phyloP scores from a whole-genome alignment of 345 rosid species.

The Acer campestre region DNA sequence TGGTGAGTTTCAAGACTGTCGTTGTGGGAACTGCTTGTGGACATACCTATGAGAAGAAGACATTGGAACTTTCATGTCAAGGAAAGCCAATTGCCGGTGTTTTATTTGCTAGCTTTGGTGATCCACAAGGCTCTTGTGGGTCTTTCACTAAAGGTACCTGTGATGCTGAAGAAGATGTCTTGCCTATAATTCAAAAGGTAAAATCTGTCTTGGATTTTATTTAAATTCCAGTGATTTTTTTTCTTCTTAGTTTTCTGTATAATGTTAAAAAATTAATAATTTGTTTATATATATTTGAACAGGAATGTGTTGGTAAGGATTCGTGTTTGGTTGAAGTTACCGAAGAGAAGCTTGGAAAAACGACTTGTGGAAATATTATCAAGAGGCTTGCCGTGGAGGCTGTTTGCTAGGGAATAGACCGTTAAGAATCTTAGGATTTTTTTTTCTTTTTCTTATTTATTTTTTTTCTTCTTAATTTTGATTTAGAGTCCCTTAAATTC shows the following conservation, averaged over 20 bases:
- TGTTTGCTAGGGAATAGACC: slow-evolving; percentile 30
- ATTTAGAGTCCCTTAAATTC: too few relatives aligned
- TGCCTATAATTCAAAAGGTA: slow-evolving; percentile 15
- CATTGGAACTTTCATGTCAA: slow-evolving; percentile 50
- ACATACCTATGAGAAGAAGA: slow-evolving; percentile 37
- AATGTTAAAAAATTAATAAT: background rate
- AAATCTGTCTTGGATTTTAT: slow-evolving; percentile 4
- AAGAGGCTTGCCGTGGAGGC: slow-evolving; percentile 56
- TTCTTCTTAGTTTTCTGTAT: background rate
- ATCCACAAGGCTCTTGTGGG: slow-evolving; percentile 50
- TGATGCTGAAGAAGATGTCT: slow-evolving; percentile 19
- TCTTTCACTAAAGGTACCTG: slow-evolving; percentile 39
- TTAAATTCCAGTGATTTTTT: background rate
- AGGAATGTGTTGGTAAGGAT: slow-evolving; percentile 54
- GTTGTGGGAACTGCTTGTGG: slow-evolving; percentile 33
- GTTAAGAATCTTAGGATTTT: background rate
- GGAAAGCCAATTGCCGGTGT: slow-evolving; percentile 32
- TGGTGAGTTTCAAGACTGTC: slow-evolving; percentile 36
- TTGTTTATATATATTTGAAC: background rate
- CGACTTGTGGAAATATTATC: slow-evolving; percentile 23
- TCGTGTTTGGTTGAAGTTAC: slow-evolving; percentile 38
- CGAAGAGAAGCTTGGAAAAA: slow-evolving; percentile 32
- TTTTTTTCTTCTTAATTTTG: too few relatives aligned
- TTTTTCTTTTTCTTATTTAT: background rate
- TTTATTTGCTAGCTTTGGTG: slow-evolving; percentile 51